Evolutionary conservation across 1,284 basidiomycete genomes (phyloP).

Genomic region (Rugosomyces carneus): DNA sequence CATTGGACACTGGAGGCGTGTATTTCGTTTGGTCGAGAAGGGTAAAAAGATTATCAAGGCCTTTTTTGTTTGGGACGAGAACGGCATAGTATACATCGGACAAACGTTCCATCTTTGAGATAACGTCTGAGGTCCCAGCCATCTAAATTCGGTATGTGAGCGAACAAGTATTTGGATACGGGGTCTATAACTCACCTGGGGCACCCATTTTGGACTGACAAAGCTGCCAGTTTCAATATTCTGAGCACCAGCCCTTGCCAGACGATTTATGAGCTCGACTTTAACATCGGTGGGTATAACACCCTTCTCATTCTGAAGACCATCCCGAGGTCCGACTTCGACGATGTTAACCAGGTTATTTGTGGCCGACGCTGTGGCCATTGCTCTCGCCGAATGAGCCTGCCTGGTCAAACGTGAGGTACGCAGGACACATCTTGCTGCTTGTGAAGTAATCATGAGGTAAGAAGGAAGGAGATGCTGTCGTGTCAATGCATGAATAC

Average conservation of each 20-base stretch:
- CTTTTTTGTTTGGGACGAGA: conserved; percentile 81
- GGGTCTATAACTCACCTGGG: conserved; percentile 56
- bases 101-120: conserved; percentile 48
- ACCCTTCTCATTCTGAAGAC: conserved; percentile 86
- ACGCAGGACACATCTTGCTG: conserved; percentile 9
- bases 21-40: conserved; percentile 35
- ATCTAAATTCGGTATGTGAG: conserved; percentile 46
- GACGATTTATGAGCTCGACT: conserved; percentile 74
- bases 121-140: conserved; percentile 77
- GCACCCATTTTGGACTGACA: conserved; percentile 91
- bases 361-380: conserved; percentile 17
- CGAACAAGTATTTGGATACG: too few relatives aligned
- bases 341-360: conserved; percentile 64
- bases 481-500: conserved; percentile 1
- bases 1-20: conserved; percentile 56
- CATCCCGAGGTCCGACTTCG: conserved; percentile 91
- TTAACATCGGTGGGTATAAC: conserved; percentile 73
- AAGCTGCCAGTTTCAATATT: conserved; percentile 89
- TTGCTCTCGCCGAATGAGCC: conserved; percentile 7
- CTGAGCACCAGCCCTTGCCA: conserved; percentile 65
- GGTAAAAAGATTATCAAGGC: conserved; percentile 62
- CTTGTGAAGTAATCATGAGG: conserved; percentile 8
- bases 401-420: conserved; percentile 5
- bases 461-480: not conserved
- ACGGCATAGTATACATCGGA: conserved; percentile 71